Evolutionary conservation across 352 stramenopile genomes (phyloP).

Genomic region (Thalassiosira oceanica): DNA sequence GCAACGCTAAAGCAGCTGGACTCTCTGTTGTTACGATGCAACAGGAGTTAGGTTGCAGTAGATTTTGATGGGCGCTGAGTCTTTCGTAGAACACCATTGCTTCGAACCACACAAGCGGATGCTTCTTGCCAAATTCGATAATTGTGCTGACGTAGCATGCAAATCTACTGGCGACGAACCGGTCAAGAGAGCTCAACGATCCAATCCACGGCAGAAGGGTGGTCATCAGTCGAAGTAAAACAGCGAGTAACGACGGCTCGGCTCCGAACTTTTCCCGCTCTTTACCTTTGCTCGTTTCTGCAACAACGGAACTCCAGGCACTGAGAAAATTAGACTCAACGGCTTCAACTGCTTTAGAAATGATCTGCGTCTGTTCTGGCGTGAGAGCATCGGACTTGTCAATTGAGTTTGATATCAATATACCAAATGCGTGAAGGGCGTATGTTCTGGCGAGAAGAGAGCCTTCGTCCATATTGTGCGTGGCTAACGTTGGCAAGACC

Average conservation of each 20-base stretch:
- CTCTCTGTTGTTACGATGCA: constrained; percentile 43
- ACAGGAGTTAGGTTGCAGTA: constrained; percentile 23
- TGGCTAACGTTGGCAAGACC: constrained; percentile 66
- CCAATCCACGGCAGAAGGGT: constrained; percentile 62
- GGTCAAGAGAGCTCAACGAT: constrained; percentile 47
- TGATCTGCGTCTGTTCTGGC: constrained; percentile 60
- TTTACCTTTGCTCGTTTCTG: constrained; percentile 64
- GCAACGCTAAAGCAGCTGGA: constrained; percentile 24
- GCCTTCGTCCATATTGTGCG: constrained; percentile 43
- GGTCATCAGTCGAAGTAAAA: constrained; percentile 76
- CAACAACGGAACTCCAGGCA: constrained; percentile 63
- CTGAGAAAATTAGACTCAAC: constrained; percentile 73
- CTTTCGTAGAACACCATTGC: constrained; percentile 72
- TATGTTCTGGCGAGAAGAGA: constrained; percentile 57
- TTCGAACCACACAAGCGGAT: constrained; percentile 67
- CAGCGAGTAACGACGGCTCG: constrained; percentile 56
- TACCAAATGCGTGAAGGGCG: constrained; percentile 66
- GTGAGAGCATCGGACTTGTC: constrained; percentile 16
- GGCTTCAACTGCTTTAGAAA: constrained; percentile 71
- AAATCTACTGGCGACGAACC: constrained; percentile 60
- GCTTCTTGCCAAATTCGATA: constrained; percentile 42
- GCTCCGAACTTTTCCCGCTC: constrained; percentile 66
- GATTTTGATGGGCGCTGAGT: constrained; percentile 33
- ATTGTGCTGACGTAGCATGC: constrained; percentile 60
- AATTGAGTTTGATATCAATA: constrained; percentile 74